phyloP scores from a whole-genome alignment of 2,329 filamentous ascomycete species.

The Nigrospora sphaerica region DNA sequence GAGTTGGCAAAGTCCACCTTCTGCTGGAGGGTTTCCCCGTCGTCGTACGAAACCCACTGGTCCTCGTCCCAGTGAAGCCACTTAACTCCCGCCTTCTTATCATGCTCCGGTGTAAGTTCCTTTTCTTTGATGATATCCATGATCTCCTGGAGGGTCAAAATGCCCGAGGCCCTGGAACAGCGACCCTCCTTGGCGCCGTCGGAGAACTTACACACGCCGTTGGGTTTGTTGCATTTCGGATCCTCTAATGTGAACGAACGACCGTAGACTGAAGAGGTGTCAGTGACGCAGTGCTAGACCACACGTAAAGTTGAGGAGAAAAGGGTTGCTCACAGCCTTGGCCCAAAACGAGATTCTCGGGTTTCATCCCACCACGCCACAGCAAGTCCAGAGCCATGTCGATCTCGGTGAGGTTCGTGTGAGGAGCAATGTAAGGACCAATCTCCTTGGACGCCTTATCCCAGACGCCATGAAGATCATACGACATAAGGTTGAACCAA shows the following conservation, averaged over 20 bases:
- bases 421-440: slow-evolving; percentile 13
- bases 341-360: slow-evolving; percentile 18
- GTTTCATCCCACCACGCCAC: slow-evolving; percentile 15
- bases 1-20: not conserved
- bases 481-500: slow-evolving; percentile 37
- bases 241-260: slow-evolving; percentile 10
- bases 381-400: slow-evolving; percentile 15
- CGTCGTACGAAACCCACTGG: not conserved
- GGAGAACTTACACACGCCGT: slow-evolving; percentile 5
- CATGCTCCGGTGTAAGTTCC: slow-evolving; percentile 1
- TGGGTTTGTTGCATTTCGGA: slow-evolving; percentile 6
- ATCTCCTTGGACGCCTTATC: slow-evolving; percentile 10
- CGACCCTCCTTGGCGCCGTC: slow-evolving; percentile 6
- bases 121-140: not conserved
- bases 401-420: slow-evolving; percentile 26
- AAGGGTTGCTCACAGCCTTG: slow-evolving; percentile 4
- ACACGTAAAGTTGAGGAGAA: no score
- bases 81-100: slow-evolving; percentile 11
- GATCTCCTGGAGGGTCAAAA: slow-evolving; percentile 3
- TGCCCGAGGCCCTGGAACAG: slow-evolving; percentile 3
- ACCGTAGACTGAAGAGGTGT: slow-evolving; percentile 14
- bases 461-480: slow-evolving; percentile 27
- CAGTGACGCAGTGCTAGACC: no score
- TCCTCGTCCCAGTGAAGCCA: not conserved
- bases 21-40: not conserved